Evolutionary conservation across 345 rosid species (phyloP).

Genomic region (Raphanus raphanistrum): DNA sequence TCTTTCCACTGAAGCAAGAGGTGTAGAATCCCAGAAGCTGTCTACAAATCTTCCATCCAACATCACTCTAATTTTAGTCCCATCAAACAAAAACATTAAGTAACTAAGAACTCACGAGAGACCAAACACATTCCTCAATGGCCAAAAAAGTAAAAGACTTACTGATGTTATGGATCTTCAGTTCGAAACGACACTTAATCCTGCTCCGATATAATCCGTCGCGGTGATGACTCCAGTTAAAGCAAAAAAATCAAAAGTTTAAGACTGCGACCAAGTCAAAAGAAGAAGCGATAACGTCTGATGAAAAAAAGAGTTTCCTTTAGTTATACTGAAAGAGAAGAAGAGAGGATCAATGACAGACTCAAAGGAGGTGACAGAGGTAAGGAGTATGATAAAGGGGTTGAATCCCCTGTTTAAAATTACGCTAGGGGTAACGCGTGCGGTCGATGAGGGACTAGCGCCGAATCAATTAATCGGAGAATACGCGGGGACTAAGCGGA

Average conservation of each 20-base stretch:
- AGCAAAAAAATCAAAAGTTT: too few species aligned
- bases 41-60: background rate
- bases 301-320: background rate
- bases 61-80: background rate
- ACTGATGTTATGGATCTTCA: background rate
- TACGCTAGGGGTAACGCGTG: background rate
- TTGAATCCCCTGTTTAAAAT: background rate
- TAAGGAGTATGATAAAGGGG: too few species aligned
- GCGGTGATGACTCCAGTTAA: background rate
- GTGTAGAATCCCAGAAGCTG: background rate
- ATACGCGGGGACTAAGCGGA: background rate
- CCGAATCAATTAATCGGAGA: background rate
- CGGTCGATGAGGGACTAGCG: background rate
- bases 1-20: background rate
- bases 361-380: too few species aligned
- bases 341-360: too few species aligned
- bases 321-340: background rate
- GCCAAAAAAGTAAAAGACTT: too few species aligned
- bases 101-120: background rate
- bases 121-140: background rate
- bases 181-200: background rate
- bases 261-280: too few species aligned
- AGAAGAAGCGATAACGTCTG: background rate
- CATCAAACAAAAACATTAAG: background rate
- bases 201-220: background rate